These are phyloP conservation scores for Hypoxylon sp. DNA, from an alignment of 2,329 filamentous ascomycete genomes.

Conservation along the genomic window DNA sequence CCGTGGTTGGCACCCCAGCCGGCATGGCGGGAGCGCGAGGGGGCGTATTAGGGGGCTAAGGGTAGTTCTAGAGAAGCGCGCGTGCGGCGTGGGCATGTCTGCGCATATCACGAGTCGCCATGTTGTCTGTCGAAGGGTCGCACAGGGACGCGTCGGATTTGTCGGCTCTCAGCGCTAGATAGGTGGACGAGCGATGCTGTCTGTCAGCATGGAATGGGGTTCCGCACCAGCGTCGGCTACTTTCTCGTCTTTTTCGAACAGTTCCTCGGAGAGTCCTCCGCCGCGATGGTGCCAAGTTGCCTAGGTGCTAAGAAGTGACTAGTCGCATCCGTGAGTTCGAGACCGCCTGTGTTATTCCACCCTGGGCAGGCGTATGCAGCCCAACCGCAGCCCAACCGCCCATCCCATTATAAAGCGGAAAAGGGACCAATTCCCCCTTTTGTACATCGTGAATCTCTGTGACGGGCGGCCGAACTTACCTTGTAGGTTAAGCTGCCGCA, in stretches of 20 bases:
- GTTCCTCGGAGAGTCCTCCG: neutral
- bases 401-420: neutral
- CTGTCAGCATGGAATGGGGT: neutral
- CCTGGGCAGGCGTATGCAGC: constrained; percentile 14
- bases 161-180: constrained; percentile 2
- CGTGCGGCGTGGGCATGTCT: neutral
- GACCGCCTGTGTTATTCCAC: constrained; percentile 15
- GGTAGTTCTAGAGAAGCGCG: neutral
- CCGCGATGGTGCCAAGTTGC: neutral
- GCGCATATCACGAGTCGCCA: constrained; percentile 6
- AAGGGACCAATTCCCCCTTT: neutral
- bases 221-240: constrained; percentile 2
- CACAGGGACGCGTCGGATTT: neutral
- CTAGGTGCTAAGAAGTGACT: constrained; percentile 20
- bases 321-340: constrained; percentile 24
- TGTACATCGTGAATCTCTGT: constrained; percentile 20
- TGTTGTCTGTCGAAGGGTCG: neutral
- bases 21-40: constrained; percentile 41
- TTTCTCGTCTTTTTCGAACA: constrained; percentile 2
- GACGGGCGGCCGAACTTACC: neutral
- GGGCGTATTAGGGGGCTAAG: constrained; percentile 39
- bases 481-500: constrained; percentile 7
- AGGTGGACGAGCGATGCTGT: neutral
- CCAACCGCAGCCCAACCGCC: constrained; percentile 7
- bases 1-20: constrained; percentile 45